Conservation (phyloP, 2,329 filamentous ascomycete genomes). For the Calonectria montana region DNA sequence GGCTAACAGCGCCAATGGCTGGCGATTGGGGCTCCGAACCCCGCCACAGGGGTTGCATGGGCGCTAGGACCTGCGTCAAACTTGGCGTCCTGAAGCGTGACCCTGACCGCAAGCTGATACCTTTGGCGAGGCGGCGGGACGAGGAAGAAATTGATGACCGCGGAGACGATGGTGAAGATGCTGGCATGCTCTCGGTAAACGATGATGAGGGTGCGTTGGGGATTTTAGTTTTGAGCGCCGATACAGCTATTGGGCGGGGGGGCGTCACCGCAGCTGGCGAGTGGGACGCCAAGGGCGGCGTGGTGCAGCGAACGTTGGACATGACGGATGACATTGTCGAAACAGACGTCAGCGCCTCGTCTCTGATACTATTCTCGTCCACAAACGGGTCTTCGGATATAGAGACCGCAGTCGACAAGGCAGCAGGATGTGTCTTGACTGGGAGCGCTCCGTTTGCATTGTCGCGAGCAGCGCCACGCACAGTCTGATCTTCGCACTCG, state of each 20-base stretch:
- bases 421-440: conserved; percentile 11
- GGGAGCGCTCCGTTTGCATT: conserved; percentile 3
- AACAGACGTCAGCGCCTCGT: conserved; percentile 36
- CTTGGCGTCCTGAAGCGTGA: conserved; percentile 37
- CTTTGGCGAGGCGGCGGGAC: conserved; percentile 41
- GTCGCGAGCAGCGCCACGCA: conserved; percentile 16
- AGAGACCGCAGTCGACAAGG: conserved; percentile 29
- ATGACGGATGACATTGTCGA: conserved; percentile 35
- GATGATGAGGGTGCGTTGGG: conserved; percentile 27
- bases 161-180: conserved; percentile 36
- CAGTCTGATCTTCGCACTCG: conserved; percentile 44
- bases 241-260: conserved; percentile 30
- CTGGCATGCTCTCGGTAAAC: conserved; percentile 16
- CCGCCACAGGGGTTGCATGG: conserved; percentile 41
- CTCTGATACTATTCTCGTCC: conserved; percentile 38
- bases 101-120: conserved; percentile 43
- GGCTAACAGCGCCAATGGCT: background rate
- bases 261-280: conserved; percentile 25
- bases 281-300: conserved; percentile 31
- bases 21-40: conserved; percentile 31
- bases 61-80: conserved; percentile 43
- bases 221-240: conserved; percentile 28
- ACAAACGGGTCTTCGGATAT: conserved; percentile 38
- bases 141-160: conserved; percentile 38
- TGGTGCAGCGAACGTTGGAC: conserved; percentile 40